Evolutionary conservation across 2,329 filamentous ascomycete genomes (phyloP).

Genomic region (Atkinsonella hypoxylon): DNA sequence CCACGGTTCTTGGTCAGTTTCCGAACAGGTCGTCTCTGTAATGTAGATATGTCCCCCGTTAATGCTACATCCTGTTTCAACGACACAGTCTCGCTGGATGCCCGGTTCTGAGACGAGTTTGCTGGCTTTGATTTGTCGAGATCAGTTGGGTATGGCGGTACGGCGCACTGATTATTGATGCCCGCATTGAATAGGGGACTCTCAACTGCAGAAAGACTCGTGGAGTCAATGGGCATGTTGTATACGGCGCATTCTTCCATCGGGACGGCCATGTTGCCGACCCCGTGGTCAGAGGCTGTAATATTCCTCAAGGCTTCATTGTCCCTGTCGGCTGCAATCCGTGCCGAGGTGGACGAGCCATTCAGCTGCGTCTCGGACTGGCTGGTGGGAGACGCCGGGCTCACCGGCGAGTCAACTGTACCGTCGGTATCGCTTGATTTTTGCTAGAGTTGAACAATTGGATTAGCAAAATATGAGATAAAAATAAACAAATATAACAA

Average conservation of each 20-base stretch:
- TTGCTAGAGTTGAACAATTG: neutral
- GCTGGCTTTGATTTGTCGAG: neutral
- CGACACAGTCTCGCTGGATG: slow-evolving; percentile 23
- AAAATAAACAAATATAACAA: too few relatives aligned
- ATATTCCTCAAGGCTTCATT: neutral
- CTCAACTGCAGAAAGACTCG: slow-evolving; percentile 14
- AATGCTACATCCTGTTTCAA: slow-evolving; percentile 12
- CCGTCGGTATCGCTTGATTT: neutral
- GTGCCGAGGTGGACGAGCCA: slow-evolving; percentile 2
- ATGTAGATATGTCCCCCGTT: slow-evolving; percentile 8
- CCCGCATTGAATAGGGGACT: slow-evolving; percentile 13
- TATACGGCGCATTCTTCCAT: slow-evolving; percentile 22
- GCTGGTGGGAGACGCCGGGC: slow-evolving; percentile 12
- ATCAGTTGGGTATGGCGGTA: neutral
- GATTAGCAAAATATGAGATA: too few relatives aligned
- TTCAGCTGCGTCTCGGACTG: slow-evolving; percentile 3
- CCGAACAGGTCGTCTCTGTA: slow-evolving; percentile 24
- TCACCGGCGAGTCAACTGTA: neutral
- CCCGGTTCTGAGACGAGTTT: slow-evolving; percentile 12
- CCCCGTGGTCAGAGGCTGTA: slow-evolving; percentile 4
- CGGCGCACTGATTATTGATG: slow-evolving; percentile 3
- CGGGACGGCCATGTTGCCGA: slow-evolving; percentile 13
- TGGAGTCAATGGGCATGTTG: slow-evolving; percentile 20
- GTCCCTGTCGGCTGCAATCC: slow-evolving; percentile 4
- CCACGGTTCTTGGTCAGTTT: slow-evolving; percentile 31